phyloP scores from a whole-genome alignment of 805 yeast species.

The Candida tallmaniae region DNA sequence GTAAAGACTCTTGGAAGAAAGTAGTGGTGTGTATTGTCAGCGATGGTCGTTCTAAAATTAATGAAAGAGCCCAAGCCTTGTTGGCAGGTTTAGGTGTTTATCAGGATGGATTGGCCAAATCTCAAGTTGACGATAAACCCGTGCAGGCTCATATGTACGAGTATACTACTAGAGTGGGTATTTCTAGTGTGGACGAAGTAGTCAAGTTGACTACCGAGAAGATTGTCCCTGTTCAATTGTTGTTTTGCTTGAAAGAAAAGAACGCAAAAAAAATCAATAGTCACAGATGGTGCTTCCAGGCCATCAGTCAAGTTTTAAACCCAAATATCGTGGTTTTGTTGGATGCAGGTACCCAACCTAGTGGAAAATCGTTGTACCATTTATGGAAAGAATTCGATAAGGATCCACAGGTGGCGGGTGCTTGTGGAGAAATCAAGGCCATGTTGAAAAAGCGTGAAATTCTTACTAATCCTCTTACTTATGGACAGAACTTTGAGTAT shows the following conservation, averaged over 20 bases:
- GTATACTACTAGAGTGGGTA: slow-evolving; percentile 57
- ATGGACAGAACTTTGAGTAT: slow-evolving; percentile 64
- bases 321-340: slow-evolving; percentile 55
- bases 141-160: slow-evolving; percentile 65
- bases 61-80: slow-evolving; percentile 57
- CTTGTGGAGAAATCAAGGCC: slow-evolving; percentile 69
- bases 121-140: slow-evolving; percentile 53
- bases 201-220: slow-evolving; percentile 48
- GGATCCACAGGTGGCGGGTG: slow-evolving; percentile 60
- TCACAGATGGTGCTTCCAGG: slow-evolving; percentile 68
- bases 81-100: slow-evolving; percentile 62
- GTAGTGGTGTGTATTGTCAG: slow-evolving; percentile 59
- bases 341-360: slow-evolving; percentile 66
- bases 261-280: slow-evolving; percentile 64
- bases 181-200: slow-evolving; percentile 46
- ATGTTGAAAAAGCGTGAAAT: slow-evolving; percentile 45
- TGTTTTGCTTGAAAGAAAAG: slow-evolving; percentile 57
- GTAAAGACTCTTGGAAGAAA: slow-evolving; percentile 52
- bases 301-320: slow-evolving; percentile 51
- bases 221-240: slow-evolving; percentile 58
- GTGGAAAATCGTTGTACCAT: slow-evolving; percentile 50
- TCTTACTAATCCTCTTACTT: slow-evolving; percentile 56
- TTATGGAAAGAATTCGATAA: slow-evolving; percentile 61
- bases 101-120: slow-evolving; percentile 63
- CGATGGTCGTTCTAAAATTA: slow-evolving; percentile 64